Conservation (phyloP, 257 asterid species). For the Nicotiana obtusifolia region DNA sequence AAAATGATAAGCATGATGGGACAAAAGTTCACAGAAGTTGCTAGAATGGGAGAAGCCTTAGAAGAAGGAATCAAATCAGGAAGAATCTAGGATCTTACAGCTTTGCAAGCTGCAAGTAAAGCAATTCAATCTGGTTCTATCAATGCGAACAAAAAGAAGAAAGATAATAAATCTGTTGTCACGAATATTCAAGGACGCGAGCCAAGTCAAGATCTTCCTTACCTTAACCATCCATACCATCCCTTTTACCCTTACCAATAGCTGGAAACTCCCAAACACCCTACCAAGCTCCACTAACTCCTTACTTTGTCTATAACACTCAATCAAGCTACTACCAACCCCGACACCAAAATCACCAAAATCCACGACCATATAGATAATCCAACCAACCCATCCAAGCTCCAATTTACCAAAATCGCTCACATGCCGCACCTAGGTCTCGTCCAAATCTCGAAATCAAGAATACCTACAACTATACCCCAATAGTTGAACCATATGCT, state of each 20-base stretch:
- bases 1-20: not conserved
- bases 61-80: not conserved
- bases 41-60: not conserved
- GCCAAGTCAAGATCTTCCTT: not conserved
- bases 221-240: not conserved
- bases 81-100: not conserved
- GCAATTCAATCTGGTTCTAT: not conserved
- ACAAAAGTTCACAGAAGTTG: not conserved
- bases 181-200: not conserved
- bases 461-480: not conserved
- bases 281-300: too few species aligned
- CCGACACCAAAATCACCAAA: not conserved
- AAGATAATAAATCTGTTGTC: too few species aligned
- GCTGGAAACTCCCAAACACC: not conserved
- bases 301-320: not conserved
- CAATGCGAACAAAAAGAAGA: not conserved
- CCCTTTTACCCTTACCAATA: not conserved
- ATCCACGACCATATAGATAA: not conserved
- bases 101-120: not conserved
- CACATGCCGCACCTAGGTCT: not conserved
- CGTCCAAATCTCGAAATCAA: not conserved
- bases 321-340: not conserved
- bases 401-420: not conserved
- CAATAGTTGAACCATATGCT: not conserved
- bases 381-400: not conserved